Base-by-base conservation (phyloP, 164 flowering plant species). In the Vitis amurensis region DNA sequence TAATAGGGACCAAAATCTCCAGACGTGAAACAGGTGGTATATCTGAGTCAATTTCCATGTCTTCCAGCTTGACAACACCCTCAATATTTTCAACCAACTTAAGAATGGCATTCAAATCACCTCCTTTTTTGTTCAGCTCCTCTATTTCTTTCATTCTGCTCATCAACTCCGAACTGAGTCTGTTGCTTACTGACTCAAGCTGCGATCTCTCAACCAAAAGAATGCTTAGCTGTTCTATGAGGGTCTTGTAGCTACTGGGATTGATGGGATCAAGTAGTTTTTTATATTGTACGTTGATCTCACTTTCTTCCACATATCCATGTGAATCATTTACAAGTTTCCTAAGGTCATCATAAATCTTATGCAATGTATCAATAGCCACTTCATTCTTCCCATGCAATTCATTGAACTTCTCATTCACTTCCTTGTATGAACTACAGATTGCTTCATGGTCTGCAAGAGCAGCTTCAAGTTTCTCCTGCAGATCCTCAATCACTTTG, bases 51-150 rank as follows among this genome's bases (percentile, higher is more conserved):
- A 60, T 64, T 6, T 61, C 80, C 48, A 63, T 9, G n/a, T 73
- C 78, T 49, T 85, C 83, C 60, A 79, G 63, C 72, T 76, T 72
- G 11, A 87, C 50, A 51, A 76, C 79, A 37, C 66, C 67, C 73
- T 77, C 80, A 70, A 88, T 77, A 74, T 84, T 78, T 73, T 85
- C 79, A 59, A 86, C 68, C 73, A 89, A 72, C 80, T 81, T 80
- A 30, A 67, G 49, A 37, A 89, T 69, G 47, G 66, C 60, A 70
- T 75, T 71, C 57, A 71, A 17, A 69, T 80, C 83, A 66, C 82
- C 59, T 59, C 80, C 75, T 58, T 62, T 70, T 68, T 52, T 76
- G 12, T 76, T 83, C 68, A 86, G 60, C 66, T 84, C 91, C 77
- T 82, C 90, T 50, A 82, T 59, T 7, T 81, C 86, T 27, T 73